These are phyloP conservation scores for Eragrostis curvula DNA, from an alignment of 176 grass and related monocot genomes.

Conservation along the genomic window DNA sequence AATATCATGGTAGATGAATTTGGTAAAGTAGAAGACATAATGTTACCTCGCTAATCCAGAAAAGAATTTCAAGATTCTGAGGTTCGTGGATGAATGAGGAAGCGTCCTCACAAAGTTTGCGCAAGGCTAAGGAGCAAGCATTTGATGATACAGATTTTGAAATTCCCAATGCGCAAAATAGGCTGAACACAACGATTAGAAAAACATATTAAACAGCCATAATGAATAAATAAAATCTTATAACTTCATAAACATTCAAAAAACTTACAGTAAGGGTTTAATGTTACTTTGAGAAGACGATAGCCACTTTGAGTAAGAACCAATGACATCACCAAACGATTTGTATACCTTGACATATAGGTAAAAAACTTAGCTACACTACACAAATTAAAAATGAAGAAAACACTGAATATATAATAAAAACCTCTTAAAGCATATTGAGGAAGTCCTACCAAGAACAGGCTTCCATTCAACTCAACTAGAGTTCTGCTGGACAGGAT, in stretches of 20 bases:
- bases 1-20: slow-evolving; percentile 31
- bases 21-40: slow-evolving; percentile 6
- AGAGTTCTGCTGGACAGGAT: slow-evolving; percentile 70
- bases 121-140: slow-evolving; percentile 84
- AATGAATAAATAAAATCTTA: slow-evolving; percentile 29
- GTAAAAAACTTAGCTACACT: slow-evolving; percentile 44
- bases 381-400: slow-evolving; percentile 17
- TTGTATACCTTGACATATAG: slow-evolving; percentile 77
- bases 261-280: slow-evolving; percentile 84
- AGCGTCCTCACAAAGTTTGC: slow-evolving; percentile 95
- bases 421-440: slow-evolving; percentile 17
- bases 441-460: slow-evolving; percentile 69
- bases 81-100: slow-evolving; percentile 73
- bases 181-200: slow-evolving; percentile 50
- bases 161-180: slow-evolving; percentile 95
- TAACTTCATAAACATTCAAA: slow-evolving; percentile 32
- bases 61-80: slow-evolving; percentile 88
- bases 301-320: slow-evolving; percentile 96
- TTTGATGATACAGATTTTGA: slow-evolving; percentile 76
- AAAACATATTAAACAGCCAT: slow-evolving; percentile 31
- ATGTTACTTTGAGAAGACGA: slow-evolving; percentile 68
- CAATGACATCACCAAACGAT: slow-evolving; percentile 87
- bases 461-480: slow-evolving; percentile 62
- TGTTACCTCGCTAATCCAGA: slow-evolving; percentile 88
- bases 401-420: neutral